Conservation (phyloP, 2,329 filamentous ascomycete species). For the Calonectria leucothoes region DNA sequence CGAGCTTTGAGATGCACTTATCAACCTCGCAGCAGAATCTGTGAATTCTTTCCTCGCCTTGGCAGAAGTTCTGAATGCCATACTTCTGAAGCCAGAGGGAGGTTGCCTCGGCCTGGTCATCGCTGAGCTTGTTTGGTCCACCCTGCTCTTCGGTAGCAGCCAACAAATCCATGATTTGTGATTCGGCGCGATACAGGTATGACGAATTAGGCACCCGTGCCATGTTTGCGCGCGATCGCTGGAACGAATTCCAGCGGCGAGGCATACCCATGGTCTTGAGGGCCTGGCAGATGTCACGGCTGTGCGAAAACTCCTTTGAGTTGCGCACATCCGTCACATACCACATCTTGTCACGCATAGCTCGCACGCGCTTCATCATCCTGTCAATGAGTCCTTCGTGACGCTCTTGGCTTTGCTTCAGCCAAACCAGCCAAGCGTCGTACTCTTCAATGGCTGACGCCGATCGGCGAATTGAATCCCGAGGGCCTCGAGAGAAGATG, state of each 20-base stretch:
- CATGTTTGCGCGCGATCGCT: constrained; percentile 60
- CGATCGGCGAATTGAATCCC: constrained; percentile 76
- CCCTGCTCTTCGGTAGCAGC: constrained; percentile 86
- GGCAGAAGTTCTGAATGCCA: constrained; percentile 92
- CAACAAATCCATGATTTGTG: constrained; percentile 87
- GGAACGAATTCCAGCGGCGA: constrained; percentile 65
- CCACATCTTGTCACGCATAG: constrained; percentile 97
- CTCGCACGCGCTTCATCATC: constrained; percentile 79
- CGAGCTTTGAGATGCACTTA: constrained; percentile 84
- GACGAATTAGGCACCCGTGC: constrained; percentile 62
- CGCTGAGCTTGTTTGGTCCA: constrained; percentile 94
- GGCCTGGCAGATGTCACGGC: constrained; percentile 85
- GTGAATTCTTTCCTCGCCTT: constrained; percentile 94
- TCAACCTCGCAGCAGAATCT: constrained; percentile 92
- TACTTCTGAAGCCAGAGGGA: constrained; percentile 84
- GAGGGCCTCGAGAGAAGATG: constrained; percentile 78
- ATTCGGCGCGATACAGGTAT: constrained; percentile 83
- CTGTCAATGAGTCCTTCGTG: constrained; percentile 79
- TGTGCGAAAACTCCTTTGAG: constrained; percentile 88
- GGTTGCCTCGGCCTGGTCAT: constrained; percentile 91
- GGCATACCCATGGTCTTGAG: constrained; percentile 89
- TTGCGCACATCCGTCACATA: constrained; percentile 94
- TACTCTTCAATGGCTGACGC: constrained; percentile 81
- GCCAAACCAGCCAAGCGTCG: constrained; percentile 84
- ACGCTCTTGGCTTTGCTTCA: constrained; percentile 84